Percentiles rank a stretch among this genome's conserved stretches.
Evolutionary conservation across 75 land plant species (phyloP).

Genomic region (Pinus tabuliformis): DNA sequence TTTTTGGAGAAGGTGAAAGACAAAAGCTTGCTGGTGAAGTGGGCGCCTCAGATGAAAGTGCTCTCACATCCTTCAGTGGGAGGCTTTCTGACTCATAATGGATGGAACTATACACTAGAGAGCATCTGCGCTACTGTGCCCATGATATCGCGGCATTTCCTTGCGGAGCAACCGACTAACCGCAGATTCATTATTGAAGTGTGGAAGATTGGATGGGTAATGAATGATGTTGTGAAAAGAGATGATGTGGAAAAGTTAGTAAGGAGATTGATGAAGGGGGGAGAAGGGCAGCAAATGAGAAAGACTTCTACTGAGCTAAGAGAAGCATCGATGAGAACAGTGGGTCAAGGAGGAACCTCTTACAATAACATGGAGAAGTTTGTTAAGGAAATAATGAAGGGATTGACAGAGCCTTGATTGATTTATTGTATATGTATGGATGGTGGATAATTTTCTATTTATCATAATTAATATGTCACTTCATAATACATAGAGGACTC

Average conservation of each 20-base stretch:
- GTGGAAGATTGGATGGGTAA: background rate
- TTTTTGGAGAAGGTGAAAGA: conserved; percentile 3
- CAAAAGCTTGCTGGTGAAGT: background rate
- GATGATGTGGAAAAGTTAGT: background rate
- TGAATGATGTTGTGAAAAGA: background rate
- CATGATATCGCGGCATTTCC: background rate
- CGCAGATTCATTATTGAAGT: background rate
- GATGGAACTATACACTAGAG: conserved; percentile 12
- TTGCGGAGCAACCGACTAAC: background rate
- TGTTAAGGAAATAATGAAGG: background rate
- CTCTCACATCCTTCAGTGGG: conserved; percentile 10
- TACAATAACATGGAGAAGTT: background rate
- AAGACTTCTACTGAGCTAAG: background rate
- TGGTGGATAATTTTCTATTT: too few relatives aligned
- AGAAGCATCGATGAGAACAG: background rate
- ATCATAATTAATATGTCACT: too few relatives aligned
- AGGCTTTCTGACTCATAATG: conserved; percentile 11
- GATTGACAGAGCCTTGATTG: too few relatives aligned
- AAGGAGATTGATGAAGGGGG: background rate
- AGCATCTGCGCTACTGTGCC: conserved; percentile 13
- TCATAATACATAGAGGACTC: too few relatives aligned
- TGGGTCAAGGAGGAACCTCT: background rate
- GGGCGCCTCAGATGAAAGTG: background rate
- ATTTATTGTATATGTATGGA: too few relatives aligned
- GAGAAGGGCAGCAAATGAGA: background rate